Percentiles rank a stretch among this genome's conserved stretches.
Conservation (phyloP, 805 yeast species). For the Kodamaea lidongshanica region DNA sequence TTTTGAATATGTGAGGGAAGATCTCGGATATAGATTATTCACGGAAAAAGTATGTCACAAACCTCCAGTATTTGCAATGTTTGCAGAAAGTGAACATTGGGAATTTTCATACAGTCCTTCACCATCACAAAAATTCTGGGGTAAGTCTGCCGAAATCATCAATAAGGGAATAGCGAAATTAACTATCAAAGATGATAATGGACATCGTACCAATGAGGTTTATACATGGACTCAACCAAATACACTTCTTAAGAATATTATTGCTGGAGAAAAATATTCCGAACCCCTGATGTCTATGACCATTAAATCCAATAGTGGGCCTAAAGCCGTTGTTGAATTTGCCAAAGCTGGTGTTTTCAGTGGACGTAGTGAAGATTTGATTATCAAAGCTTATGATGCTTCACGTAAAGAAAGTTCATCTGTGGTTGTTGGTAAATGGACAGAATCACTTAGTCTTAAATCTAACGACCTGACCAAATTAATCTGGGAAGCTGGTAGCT, state of each 20-base stretch:
- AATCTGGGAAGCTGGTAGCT: slow-evolving; percentile 68
- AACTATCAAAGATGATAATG: slow-evolving; percentile 42
- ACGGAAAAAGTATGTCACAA: slow-evolving; percentile 85
- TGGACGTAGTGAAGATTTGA: slow-evolving; percentile 65
- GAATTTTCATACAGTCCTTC: slow-evolving; percentile 53
- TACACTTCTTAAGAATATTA: slow-evolving; percentile 72
- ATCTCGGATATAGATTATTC: slow-evolving; percentile 63
- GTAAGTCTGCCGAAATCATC: slow-evolving; percentile 79
- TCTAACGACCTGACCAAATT: slow-evolving; percentile 34
- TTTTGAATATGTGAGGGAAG: slow-evolving; percentile 82
- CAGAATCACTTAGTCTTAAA: slow-evolving; percentile 50
- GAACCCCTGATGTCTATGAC: slow-evolving; percentile 75
- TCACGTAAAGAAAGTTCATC: slow-evolving; percentile 34
- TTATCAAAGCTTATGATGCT: slow-evolving; percentile 38
- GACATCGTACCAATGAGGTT: slow-evolving; percentile 70
- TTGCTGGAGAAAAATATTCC: slow-evolving; percentile 91
- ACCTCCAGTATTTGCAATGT: slow-evolving; percentile 80
- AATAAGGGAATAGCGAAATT: slow-evolving; percentile 67
- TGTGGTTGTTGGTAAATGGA: slow-evolving; percentile 76
- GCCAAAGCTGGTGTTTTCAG: slow-evolving; percentile 82
- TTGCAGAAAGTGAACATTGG: slow-evolving; percentile 73
- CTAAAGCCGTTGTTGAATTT: slow-evolving; percentile 65
- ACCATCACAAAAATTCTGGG: slow-evolving; percentile 91
- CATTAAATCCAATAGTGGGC: slow-evolving; percentile 62
- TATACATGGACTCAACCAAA: slow-evolving; percentile 81